Percentiles rank a stretch among this genome's conserved stretches.
Evolutionary conservation across 2,329 filamentous ascomycete genomes (phyloP).

Genomic region (Calcarisporium arbuscula): DNA sequence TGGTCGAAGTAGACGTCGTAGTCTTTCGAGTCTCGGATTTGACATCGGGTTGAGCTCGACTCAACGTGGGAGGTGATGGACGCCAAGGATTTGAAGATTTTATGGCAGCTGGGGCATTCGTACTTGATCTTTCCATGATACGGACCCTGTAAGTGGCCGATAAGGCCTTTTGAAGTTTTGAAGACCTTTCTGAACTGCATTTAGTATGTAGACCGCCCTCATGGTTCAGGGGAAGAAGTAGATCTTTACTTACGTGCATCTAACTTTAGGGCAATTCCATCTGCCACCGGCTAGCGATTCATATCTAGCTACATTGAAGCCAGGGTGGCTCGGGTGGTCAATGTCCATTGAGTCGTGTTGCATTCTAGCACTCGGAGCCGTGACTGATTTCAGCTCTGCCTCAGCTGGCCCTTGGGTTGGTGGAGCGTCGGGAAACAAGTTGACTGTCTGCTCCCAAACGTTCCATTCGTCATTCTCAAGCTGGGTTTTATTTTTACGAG

Average conservation of each 20-base stretch:
- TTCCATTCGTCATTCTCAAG: too few species aligned
- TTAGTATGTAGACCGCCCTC: too few species aligned
- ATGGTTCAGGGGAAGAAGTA: too few species aligned
- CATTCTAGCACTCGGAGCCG: slow-evolving; percentile 9
- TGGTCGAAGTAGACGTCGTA: slow-evolving; percentile 27
- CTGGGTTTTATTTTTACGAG: too few species aligned
- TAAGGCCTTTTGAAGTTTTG: slow-evolving; percentile 22
- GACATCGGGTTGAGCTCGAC: slow-evolving; percentile 33
- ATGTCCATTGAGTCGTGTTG: slow-evolving; percentile 15
- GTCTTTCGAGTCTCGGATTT: slow-evolving; percentile 32
- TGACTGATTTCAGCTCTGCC: slow-evolving; percentile 1
- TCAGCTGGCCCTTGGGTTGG: too few species aligned
- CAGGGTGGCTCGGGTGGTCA: slow-evolving; percentile 38
- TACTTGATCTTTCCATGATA: slow-evolving; percentile 29
- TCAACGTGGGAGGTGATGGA: slow-evolving; percentile 45
- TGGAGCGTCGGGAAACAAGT: too few species aligned
- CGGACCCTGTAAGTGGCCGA: slow-evolving; percentile 37
- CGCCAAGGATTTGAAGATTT: slow-evolving; percentile 32
- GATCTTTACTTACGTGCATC: slow-evolving; percentile 46
- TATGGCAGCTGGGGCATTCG: slow-evolving; percentile 39
- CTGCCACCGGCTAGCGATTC: slow-evolving; percentile 31
- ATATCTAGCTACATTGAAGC: slow-evolving; percentile 44
- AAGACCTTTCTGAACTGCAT: slow-evolving; percentile 32
- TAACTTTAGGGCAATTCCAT: slow-evolving; percentile 47
- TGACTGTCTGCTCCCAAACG: too few species aligned